phyloP scores from a whole-genome alignment of 2,329 filamentous ascomycete species.

The Colletotrichum falcatum region DNA sequence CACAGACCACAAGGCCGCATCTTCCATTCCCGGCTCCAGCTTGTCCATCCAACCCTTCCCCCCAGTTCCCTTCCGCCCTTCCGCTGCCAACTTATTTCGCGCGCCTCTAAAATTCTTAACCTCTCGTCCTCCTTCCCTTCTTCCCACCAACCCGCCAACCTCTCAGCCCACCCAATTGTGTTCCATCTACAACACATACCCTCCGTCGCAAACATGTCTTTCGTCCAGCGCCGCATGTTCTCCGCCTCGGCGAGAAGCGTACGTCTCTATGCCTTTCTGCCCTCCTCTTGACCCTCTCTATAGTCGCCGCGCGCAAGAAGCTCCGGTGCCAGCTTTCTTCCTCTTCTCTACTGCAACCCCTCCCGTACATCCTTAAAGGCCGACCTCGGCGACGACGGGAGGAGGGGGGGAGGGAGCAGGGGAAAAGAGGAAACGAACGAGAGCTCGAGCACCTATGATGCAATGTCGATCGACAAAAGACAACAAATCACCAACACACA shows the following conservation, averaged over 20 bases:
- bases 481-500: not conserved
- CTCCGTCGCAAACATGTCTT: conserved; percentile 73
- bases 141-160: conserved; percentile 38
- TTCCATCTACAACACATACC: conserved; percentile 35
- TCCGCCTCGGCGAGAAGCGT: conserved; percentile 84
- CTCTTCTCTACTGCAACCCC: conserved; percentile 3
- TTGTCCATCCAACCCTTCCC: not conserved
- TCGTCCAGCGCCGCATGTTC: conserved; percentile 84
- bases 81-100: conserved; percentile 40
- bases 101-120: conserved; percentile 44
- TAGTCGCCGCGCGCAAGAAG: conserved; percentile 19
- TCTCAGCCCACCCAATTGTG: conserved; percentile 17
- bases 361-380: conserved; percentile 33
- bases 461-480: not conserved
- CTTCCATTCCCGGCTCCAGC: conserved; percentile 9
- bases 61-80: not conserved
- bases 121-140: conserved; percentile 40
- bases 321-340: conserved; percentile 22
- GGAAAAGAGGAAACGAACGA: not conserved
- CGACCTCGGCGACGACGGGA: conserved; percentile 22
- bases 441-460: conserved; percentile 17
- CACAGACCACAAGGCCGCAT: conserved; percentile 23
- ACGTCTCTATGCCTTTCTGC: conserved; percentile 50
- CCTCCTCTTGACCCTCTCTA: not conserved
- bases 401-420: not conserved